These are phyloP conservation scores for Rubroboletus pulcherrimus DNA, from an alignment of 768 basidiomycete species.

Conservation along the genomic window DNA sequence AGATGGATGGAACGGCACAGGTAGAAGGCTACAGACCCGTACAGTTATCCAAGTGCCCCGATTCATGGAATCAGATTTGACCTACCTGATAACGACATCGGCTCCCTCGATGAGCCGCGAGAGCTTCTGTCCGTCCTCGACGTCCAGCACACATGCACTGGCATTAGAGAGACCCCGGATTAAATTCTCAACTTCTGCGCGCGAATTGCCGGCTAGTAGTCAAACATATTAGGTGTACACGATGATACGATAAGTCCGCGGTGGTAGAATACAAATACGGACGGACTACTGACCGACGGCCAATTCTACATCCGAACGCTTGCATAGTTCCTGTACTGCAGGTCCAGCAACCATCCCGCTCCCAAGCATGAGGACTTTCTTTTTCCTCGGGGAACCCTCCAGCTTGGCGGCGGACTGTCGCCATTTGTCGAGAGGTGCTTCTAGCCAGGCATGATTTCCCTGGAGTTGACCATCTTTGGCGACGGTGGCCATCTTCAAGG, in stretches of 20 bases:
- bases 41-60: neutral
- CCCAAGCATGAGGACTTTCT: conserved; percentile 77
- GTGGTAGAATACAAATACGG: conserved; percentile 8
- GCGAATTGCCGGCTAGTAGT: conserved; percentile 66
- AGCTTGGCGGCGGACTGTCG: conserved; percentile 14
- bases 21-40: conserved; percentile 57
- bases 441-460: conserved; percentile 56
- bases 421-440: conserved; percentile 46
- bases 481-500: conserved; percentile 70
- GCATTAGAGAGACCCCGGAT: conserved; percentile 46
- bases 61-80: neutral
- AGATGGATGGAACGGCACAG: conserved; percentile 65
- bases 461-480: conserved; percentile 54
- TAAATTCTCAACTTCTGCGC: conserved; percentile 51
- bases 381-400: conserved; percentile 36
- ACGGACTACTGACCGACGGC: conserved; percentile 61
- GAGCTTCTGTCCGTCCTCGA: conserved; percentile 46
- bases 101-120: conserved; percentile 52
- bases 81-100: conserved; percentile 84
- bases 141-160: conserved; percentile 54
- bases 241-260: conserved; percentile 13
- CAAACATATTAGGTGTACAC: conserved; percentile 3
- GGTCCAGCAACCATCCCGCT: conserved; percentile 97
- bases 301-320: conserved; percentile 59
- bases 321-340: conserved; percentile 70